Evolutionary conservation across 2,329 filamentous ascomycete genomes (phyloP), one percentile per base, ranked within the genome.

Genomic region (Cladorrhinum sp.): DNA sequence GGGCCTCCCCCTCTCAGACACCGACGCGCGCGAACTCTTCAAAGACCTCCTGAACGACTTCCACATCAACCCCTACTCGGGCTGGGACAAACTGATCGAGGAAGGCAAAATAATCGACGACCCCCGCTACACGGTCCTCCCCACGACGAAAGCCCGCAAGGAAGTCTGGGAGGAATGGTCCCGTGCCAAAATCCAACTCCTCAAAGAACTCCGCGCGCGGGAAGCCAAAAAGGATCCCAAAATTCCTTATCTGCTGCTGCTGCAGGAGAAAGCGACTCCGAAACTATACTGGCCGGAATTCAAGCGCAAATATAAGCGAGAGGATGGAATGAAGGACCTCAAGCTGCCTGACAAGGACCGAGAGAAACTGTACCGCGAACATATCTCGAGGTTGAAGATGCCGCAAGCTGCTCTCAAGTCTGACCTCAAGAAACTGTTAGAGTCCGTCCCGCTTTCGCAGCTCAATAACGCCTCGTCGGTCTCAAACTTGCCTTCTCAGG

Each of bases 221-320:
- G 85, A 92, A 71, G 16, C 42, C 6, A 94, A 91, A 77, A 85
- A 86, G 65, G 92, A 98, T 69, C 94, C 95, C 1, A 82, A 84
- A 52, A 89, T 96, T 65, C 86, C 88, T 0, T 99, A 96, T 73
- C 77, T 98, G 62, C 83, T 84, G 0, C 89, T 99, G 65, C 79
- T 99, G 28, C 86, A 94, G 65, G 85, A 88, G 54, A 85, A 92
- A 67, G 94, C 93, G 0, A 95, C 88, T 0, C 89, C 91, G 0
- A 98, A 96, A 76, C 82, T 99, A 1, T 99, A 96, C 79, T 99
- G 95, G 95, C 89, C 91, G 0, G 95, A 99, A 73, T 99, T 99
- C 76, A 92, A 91, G 69, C 83, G 95, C 33, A 99, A 97, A 72
- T 95, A 86, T 75, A 89, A 89, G 66, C 93, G 89, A 66, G 92